These are phyloP conservation scores for Aspergillus felis DNA, from an alignment of 2,329 filamentous ascomycete species.

Conservation along the genomic window DNA sequence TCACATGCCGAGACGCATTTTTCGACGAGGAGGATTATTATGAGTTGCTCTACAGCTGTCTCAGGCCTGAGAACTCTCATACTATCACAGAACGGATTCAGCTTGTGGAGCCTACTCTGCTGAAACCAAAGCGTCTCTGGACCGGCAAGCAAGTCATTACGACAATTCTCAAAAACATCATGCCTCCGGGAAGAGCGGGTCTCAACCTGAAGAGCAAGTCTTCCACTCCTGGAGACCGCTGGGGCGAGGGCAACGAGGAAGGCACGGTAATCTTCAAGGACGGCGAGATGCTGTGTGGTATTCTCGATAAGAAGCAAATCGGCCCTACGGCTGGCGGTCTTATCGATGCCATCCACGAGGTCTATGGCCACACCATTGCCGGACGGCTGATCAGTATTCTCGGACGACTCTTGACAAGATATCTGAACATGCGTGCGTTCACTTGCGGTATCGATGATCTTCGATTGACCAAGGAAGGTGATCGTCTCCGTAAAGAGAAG, in stretches of 20 bases:
- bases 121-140: conserved; percentile 80
- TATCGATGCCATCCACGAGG: conserved; percentile 87
- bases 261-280: conserved; percentile 76
- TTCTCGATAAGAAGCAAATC: conserved; percentile 93
- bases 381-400: conserved; percentile 86
- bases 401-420: conserved; percentile 81
- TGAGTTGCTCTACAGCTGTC: conserved; percentile 83
- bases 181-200: conserved; percentile 68
- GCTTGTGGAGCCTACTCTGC: conserved; percentile 73
- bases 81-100: conserved; percentile 78
- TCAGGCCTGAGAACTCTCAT: conserved; percentile 86
- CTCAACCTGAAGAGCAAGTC: conserved; percentile 77
- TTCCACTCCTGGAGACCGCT: conserved; percentile 72
- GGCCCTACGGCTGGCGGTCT: conserved; percentile 83
- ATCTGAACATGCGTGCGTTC: conserved; percentile 90
- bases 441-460: conserved; percentile 97
- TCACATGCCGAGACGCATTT: conserved; percentile 88
- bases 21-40: conserved; percentile 87
- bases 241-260: conserved; percentile 71
- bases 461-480: conserved; percentile 74
- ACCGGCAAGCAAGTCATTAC: conserved; percentile 96
- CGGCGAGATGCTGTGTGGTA: conserved; percentile 83
- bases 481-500: conserved; percentile 64
- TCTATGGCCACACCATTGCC: conserved; percentile 82
- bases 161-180: conserved; percentile 88